Conservation (phyloP, 176 grass and related monocot genomes). For the Olyra latifolia region DNA sequence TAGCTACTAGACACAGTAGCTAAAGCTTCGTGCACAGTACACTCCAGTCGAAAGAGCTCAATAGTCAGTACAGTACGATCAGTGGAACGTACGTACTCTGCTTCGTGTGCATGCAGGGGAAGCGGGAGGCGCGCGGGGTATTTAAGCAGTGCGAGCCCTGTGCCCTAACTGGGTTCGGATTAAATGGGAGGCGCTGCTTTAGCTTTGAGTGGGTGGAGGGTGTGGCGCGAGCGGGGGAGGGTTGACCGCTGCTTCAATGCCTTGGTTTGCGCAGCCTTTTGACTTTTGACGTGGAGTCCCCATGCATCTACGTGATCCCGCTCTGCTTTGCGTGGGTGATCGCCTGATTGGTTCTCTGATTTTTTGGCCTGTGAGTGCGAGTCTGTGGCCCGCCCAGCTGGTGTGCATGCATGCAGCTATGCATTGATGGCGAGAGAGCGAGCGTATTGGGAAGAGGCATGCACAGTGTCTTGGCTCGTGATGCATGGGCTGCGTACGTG, state of each 20-base stretch:
- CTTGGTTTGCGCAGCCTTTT: slow-evolving; percentile 25
- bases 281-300: slow-evolving; percentile 7
- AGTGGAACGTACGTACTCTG: too few species aligned
- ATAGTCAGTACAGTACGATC: background rate
- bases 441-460: background rate
- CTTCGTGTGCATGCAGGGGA: background rate
- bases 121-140: background rate
- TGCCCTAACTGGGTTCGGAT: background rate
- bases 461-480: background rate
- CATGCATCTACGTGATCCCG: slow-evolving; percentile 20
- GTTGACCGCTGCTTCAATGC: slow-evolving; percentile 23
- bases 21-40: background rate
- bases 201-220: slow-evolving; percentile 36
- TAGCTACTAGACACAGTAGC: too few species aligned
- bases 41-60: too few species aligned
- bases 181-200: background rate
- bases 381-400: too few species aligned
- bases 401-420: background rate
- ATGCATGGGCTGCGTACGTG: background rate
- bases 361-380: slow-evolving; percentile 25
- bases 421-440: slow-evolving; percentile 21
- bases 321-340: background rate
- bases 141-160: slow-evolving; percentile 35
- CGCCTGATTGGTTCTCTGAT: slow-evolving; percentile 4
- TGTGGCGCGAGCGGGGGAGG: slow-evolving; percentile 22